phyloP scores from a whole-genome alignment of 2,329 filamentous ascomycete species.

The Myriosclerotinia duriaeana region DNA sequence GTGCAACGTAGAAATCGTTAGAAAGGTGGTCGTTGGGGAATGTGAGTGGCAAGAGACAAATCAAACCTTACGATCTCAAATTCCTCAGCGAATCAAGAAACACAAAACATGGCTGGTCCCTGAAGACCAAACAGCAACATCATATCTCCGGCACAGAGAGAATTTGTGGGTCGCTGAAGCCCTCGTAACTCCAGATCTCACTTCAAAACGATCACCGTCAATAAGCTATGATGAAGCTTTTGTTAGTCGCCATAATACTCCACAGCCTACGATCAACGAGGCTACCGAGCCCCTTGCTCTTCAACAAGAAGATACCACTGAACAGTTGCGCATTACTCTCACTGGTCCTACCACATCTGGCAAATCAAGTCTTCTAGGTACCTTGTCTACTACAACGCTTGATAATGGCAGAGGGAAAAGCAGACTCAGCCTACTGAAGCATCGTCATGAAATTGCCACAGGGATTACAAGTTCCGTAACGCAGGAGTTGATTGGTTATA shows the following conservation, averaged over 20 bases:
- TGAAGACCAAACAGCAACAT: constrained; percentile 6
- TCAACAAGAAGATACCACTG: constrained; percentile 36
- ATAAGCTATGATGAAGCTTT: not conserved
- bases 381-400: constrained; percentile 79
- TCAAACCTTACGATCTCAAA: constrained; percentile 22
- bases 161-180: constrained; percentile 88
- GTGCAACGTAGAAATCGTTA: constrained; percentile 77
- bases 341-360: constrained; percentile 88
- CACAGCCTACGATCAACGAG: constrained; percentile 9
- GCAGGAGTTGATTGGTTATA: constrained; percentile 89
- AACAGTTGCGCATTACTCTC: constrained; percentile 83
- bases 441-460: constrained; percentile 88
- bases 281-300: not conserved
- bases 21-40: constrained; percentile 79
- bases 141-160: constrained; percentile 44
- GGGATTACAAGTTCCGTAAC: constrained; percentile 93
- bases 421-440: constrained; percentile 82
- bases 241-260: constrained; percentile 15
- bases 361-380: constrained; percentile 88
- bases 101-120: constrained; percentile 18
- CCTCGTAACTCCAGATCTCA: constrained; percentile 73
- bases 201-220: constrained; percentile 38
- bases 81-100: constrained; percentile 30
- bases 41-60: constrained; percentile 63
- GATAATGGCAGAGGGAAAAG: constrained; percentile 94